Evolutionary conservation across 768 basidiomycete genomes (phyloP).

Genomic region (Rhizopogon vinicolor): DNA sequence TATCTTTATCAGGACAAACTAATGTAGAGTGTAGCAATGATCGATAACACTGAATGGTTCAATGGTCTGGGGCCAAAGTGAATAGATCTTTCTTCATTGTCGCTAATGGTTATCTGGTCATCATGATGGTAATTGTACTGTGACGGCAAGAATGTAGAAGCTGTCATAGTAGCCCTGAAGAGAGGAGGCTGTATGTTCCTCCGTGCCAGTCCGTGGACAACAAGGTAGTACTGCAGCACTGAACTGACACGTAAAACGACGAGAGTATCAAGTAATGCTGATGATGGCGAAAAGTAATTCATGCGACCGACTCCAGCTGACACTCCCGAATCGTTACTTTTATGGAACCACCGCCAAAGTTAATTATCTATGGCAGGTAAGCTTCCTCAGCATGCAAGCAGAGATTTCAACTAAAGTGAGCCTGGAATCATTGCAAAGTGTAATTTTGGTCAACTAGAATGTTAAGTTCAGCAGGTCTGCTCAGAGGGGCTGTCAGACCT

Average conservation of each 20-base stretch:
- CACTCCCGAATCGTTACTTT: conserved; percentile 34
- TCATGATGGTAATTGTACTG: no score
- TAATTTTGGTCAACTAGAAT: conserved; percentile 30
- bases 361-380: no score
- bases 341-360: conserved; percentile 27
- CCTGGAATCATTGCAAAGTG: conserved; percentile 32
- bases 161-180: conserved; percentile 31
- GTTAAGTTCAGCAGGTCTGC: neutral
- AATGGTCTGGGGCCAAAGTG: conserved; percentile 36
- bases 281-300: neutral
- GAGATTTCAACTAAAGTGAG: conserved; percentile 7
- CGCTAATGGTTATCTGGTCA: no score
- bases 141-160: conserved; percentile 22
- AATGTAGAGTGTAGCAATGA: conserved; percentile 31
- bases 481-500: neutral
- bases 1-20: neutral
- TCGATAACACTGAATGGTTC: conserved; percentile 20
- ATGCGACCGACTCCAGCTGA: conserved; percentile 18
- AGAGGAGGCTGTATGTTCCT: conserved; percentile 22
- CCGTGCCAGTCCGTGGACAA: conserved; percentile 25
- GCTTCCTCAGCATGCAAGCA: neutral
- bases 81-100: conserved; percentile 1
- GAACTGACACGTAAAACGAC: conserved; percentile 27
- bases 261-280: neutral
- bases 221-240: conserved; percentile 26